A percentile compares a stretch with the other conserved stretches of the same genome.
phyloP scores from a whole-genome alignment of 257 asterid species.

The Solanum raphanifolium region DNA sequence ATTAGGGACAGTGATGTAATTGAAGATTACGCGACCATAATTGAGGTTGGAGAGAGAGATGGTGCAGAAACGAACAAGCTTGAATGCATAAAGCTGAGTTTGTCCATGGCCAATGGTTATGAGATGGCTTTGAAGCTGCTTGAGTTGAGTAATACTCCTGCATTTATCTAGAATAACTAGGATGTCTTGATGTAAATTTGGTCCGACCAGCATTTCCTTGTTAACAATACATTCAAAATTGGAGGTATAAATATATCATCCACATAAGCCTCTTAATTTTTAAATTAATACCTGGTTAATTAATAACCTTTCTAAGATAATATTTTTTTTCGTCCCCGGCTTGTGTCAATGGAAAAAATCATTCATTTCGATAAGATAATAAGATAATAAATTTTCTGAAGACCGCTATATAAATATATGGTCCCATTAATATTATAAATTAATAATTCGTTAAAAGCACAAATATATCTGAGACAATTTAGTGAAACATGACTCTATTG shows the following conservation, averaged over 20 bases:
- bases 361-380: too few species aligned
- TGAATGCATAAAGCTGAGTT: constrained; percentile 64
- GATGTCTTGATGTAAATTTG: constrained; percentile 36
- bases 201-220: constrained; percentile 24
- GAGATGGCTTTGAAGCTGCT: constrained; percentile 67
- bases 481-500: too few species aligned
- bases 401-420: too few species aligned
- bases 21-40: constrained; percentile 63
- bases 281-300: too few species aligned
- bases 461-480: too few species aligned
- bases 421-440: too few species aligned
- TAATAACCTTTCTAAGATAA: too few species aligned
- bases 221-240: background rate
- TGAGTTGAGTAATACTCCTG: constrained; percentile 42
- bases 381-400: too few species aligned
- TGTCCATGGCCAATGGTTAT: constrained; percentile 51
- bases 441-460: too few species aligned
- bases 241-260: background rate
- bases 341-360: too few species aligned
- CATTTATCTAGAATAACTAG: constrained; percentile 45
- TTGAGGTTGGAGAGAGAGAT: constrained; percentile 28
- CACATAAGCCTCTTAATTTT: background rate
- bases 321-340: too few species aligned
- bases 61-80: constrained; percentile 70
- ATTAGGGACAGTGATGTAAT: constrained; percentile 43